Conservation (phyloP, 805 yeast genomes). For the Lipomyces japonicus region DNA sequence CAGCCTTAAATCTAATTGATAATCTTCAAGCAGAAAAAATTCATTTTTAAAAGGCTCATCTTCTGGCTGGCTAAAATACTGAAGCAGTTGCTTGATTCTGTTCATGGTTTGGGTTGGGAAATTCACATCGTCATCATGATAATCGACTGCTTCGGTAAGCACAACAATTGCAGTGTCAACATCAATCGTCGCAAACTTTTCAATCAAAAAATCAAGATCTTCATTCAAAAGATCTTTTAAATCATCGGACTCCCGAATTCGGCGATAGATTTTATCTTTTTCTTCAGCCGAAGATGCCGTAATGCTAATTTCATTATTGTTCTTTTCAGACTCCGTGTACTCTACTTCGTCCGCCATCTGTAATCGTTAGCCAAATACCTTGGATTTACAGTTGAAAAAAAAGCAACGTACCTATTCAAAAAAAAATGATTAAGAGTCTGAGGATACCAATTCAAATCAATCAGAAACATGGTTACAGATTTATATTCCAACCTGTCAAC, state of each 20-base stretch:
- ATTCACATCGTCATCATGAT: slow-evolving; percentile 49
- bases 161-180: slow-evolving; percentile 43
- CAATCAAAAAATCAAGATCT: slow-evolving; percentile 38
- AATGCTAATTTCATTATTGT: background rate
- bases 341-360: no score
- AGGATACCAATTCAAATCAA: no score
- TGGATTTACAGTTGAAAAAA: no score
- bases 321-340: no score
- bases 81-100: slow-evolving; percentile 36
- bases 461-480: no score
- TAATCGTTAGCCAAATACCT: no score
- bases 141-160: slow-evolving; percentile 41
- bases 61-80: slow-evolving; percentile 32
- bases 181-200: slow-evolving; percentile 14
- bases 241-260: slow-evolving; percentile 20
- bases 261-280: slow-evolving; percentile 5
- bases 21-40: no score
- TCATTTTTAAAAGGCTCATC: no score
- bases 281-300: background rate
- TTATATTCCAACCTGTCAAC: no score
- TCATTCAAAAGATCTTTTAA: slow-evolving; percentile 12
- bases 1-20: slow-evolving; percentile 14
- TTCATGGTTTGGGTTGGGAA: slow-evolving; percentile 42
- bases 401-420: no score
- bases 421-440: no score